Percentiles rank a stretch among this genome's conserved stretches.
Evolutionary conservation across 371 early-diverging fungal genomes (phyloP).

Genomic region (Paramicrosporidium saccamoebae): DNA sequence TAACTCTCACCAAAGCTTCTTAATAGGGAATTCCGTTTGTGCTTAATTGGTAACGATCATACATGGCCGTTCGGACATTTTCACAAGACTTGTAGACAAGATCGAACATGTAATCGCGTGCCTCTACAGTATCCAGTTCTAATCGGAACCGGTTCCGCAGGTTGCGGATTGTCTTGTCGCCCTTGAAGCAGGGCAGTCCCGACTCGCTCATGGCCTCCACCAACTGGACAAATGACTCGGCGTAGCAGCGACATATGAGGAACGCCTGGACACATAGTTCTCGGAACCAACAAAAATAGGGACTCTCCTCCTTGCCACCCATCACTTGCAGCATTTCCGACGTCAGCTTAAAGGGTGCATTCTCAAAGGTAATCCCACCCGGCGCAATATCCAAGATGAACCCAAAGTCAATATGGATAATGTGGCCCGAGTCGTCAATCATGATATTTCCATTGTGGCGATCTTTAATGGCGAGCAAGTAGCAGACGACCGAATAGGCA

Average conservation of each 20-base stretch:
- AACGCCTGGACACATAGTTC: slow-evolving; percentile 73
- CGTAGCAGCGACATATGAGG: slow-evolving; percentile 58
- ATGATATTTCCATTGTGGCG: slow-evolving; percentile 99
- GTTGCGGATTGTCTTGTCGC: slow-evolving; percentile 41
- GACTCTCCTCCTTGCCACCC: slow-evolving; percentile 52
- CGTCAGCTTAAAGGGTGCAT: slow-evolving; percentile 93
- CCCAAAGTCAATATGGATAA: slow-evolving; percentile 98
- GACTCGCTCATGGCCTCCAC: slow-evolving; percentile 78
- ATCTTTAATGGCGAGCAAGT: slow-evolving; percentile 90
- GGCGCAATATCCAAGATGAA: slow-evolving; percentile 97
- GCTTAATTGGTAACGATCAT: slow-evolving; percentile 58
- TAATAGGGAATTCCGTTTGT: slow-evolving; percentile 38
- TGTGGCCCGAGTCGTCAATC: slow-evolving; percentile 86
- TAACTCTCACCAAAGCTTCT: too few relatives aligned
- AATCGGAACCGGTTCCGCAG: slow-evolving; percentile 64
- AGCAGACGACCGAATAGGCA: slow-evolving; percentile 84
- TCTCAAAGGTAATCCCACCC: slow-evolving; percentile 90
- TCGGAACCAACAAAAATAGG: slow-evolving; percentile 48
- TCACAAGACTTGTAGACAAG: slow-evolving; percentile 63
- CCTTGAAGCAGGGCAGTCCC: slow-evolving; percentile 90
- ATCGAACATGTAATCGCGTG: slow-evolving; percentile 73
- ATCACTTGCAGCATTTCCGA: slow-evolving; percentile 89
- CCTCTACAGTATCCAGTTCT: slow-evolving; percentile 54
- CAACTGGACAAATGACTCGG: slow-evolving; percentile 62
- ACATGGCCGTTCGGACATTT: slow-evolving; percentile 49